Conservation (phyloP, 495 filamentous ascomycete genomes). For the Penicillium lagena region DNA sequence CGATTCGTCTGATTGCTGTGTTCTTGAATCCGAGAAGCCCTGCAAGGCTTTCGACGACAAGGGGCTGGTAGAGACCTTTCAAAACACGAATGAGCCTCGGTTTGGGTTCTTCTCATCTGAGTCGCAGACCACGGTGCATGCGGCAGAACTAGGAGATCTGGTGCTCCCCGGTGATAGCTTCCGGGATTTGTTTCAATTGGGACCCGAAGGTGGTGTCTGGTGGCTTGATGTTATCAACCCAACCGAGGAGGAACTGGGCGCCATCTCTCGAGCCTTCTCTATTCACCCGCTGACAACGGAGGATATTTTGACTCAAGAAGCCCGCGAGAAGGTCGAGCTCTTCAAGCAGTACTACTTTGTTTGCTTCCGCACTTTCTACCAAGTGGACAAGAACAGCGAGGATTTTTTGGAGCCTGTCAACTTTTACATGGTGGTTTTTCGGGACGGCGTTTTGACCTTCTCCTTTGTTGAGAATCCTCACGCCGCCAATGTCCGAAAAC, state of each 20-base stretch:
- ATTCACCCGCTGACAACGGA: constrained; percentile 92
- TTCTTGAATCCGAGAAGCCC: constrained; percentile 12
- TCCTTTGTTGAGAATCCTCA: constrained; percentile 82
- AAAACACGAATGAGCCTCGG: constrained; percentile 53
- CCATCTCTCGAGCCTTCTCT: constrained; percentile 84
- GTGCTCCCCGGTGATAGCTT: constrained; percentile 84
- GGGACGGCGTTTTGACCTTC: constrained; percentile 90
- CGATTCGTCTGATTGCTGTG: constrained; percentile 13
- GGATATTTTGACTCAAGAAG: constrained; percentile 89
- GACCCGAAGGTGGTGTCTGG: constrained; percentile 72
- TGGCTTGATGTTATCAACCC: constrained; percentile 94
- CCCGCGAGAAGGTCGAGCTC: constrained; percentile 95
- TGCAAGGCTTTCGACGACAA: constrained; percentile 25
- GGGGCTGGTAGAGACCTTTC: constrained; percentile 23
- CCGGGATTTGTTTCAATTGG: constrained; percentile 79
- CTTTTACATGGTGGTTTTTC: constrained; percentile 94
- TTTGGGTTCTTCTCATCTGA: constrained; percentile 97
- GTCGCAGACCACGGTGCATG: constrained; percentile 84
- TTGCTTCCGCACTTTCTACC: constrained; percentile 89
- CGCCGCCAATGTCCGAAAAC: constrained; percentile 78
- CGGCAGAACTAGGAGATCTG: constrained; percentile 78
- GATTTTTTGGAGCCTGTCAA: constrained; percentile 83
- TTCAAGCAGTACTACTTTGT: constrained; percentile 98
- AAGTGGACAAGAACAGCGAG: constrained; percentile 70
- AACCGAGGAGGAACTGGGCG: constrained; percentile 79